Percentiles rank a stretch among this genome's conserved stretches.
These are phyloP conservation scores for Fraxinus cuspidata DNA, from an alignment of 257 asterid species.

Conservation along the genomic window DNA sequence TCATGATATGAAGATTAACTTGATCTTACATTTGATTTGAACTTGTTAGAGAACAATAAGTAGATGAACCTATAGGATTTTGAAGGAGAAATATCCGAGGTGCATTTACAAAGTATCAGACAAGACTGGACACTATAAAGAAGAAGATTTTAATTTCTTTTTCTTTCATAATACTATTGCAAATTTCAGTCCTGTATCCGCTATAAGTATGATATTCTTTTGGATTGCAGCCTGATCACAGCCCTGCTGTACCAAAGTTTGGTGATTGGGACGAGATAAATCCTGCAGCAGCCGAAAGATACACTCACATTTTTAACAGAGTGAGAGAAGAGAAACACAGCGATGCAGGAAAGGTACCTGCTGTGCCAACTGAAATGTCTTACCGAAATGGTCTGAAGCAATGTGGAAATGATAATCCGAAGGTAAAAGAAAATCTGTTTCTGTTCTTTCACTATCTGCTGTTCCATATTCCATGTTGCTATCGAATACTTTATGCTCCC, in stretches of 20 bases:
- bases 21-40: neutral
- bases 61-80: neutral
- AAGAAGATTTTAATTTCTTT: neutral
- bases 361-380: conserved; percentile 52
- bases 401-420: conserved; percentile 42
- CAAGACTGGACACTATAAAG: neutral
- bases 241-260: conserved; percentile 77
- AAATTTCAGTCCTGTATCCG: neutral
- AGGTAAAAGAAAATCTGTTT: conserved; percentile 40
- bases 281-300: conserved; percentile 83
- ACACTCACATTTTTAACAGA: conserved; percentile 57
- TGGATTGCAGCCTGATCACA: conserved; percentile 64
- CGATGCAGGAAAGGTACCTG: conserved; percentile 73
- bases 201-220: neutral
- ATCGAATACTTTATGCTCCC: neutral
- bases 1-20: neutral
- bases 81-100: neutral
- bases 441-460: neutral
- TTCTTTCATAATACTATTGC: neutral
- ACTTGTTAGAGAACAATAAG: neutral
- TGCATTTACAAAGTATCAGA: neutral
- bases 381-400: conserved; percentile 55
- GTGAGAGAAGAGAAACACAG: conserved; percentile 69
- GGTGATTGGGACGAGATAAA: conserved; percentile 89
- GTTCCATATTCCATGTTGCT: neutral